A percentile compares a stretch with the other conserved stretches of the same genome.
Conservation (phyloP, 1,284 basidiomycete genomes). For the Earliella scabrosa region DNA sequence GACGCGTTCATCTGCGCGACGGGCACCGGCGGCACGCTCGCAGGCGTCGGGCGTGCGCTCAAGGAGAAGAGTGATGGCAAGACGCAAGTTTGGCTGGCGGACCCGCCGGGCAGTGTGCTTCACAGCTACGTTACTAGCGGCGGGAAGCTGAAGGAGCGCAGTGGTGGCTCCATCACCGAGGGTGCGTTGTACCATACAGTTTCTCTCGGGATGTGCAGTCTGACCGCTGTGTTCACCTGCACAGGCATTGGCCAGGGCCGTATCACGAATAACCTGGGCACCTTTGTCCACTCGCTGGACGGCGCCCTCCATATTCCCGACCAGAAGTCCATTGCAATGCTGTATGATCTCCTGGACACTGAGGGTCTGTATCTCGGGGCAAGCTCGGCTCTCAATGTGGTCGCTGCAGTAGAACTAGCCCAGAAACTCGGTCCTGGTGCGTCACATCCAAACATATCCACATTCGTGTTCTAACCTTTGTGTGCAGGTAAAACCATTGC, state of each 20-base stretch:
- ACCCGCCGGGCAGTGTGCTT: conserved; percentile 95
- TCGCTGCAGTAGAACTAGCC: conserved; percentile 90
- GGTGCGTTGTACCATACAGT: conserved; percentile 51
- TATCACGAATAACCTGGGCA: conserved; percentile 92
- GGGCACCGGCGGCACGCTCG: conserved; percentile 95
- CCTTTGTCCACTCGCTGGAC: conserved; percentile 80
- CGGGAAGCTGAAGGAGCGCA: conserved; percentile 79
- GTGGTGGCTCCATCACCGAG: conserved; percentile 95
- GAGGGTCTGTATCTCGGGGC: conserved; percentile 98
- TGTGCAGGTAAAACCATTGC: conserved; percentile 80
- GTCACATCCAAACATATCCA: too few relatives aligned
- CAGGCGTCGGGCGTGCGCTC: conserved; percentile 86
- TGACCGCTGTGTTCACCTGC: conserved; percentile 8
- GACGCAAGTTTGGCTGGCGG: conserved; percentile 93
- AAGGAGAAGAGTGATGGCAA: conserved; percentile 85
- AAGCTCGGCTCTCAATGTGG: conserved; percentile 94
- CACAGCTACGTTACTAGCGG: conserved; percentile 87
- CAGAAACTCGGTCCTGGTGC: conserved; percentile 82
- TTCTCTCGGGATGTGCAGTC: background rate
- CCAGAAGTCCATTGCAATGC: conserved; percentile 89
- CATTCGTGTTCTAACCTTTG: background rate
- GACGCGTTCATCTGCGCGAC: conserved; percentile 95
- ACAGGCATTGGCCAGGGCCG: conserved; percentile 96
- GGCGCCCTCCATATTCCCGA: conserved; percentile 91
- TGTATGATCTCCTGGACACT: conserved; percentile 91